Conservation (phyloP, 208 protist species). For the Leishmania martiniquensis region DNA sequence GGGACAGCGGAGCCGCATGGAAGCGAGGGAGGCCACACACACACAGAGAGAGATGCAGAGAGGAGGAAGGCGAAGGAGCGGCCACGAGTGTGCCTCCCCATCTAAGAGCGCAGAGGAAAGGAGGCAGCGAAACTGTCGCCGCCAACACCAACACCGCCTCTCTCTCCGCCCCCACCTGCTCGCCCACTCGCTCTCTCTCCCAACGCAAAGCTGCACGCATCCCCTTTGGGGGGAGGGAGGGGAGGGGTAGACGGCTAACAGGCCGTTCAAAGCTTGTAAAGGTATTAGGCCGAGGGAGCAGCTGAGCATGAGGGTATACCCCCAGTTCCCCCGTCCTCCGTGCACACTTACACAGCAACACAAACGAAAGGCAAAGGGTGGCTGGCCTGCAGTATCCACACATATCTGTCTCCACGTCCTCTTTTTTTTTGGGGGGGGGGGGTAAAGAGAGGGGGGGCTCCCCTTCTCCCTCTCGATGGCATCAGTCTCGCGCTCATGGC, state of each 20-base stretch:
- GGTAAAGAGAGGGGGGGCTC: too few relatives aligned
- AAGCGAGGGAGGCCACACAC: neutral
- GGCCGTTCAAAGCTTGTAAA: neutral
- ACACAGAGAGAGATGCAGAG: neutral
- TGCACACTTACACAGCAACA: neutral
- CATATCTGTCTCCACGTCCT: neutral
- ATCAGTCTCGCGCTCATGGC: slow-evolving; percentile 1
- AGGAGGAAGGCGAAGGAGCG: too few relatives aligned
- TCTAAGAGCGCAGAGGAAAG: neutral
- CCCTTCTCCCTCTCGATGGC: neutral
- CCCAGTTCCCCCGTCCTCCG: neutral
- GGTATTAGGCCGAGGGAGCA: neutral
- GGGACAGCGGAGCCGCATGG: neutral
- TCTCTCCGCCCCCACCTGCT: neutral
- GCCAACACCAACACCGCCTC: too few relatives aligned
- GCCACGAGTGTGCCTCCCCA: neutral
- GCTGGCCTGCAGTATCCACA: neutral
- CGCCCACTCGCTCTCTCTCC: neutral
- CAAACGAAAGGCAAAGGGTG: neutral
- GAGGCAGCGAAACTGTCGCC: neutral
- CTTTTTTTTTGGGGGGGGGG: neutral
- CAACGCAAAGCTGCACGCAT: neutral
- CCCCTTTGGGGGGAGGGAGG: neutral
- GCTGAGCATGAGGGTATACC: neutral
- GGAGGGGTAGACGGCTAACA: neutral